Conservation (phyloP, 257 asterid genomes). For the Phtheirospermum japonicum region DNA sequence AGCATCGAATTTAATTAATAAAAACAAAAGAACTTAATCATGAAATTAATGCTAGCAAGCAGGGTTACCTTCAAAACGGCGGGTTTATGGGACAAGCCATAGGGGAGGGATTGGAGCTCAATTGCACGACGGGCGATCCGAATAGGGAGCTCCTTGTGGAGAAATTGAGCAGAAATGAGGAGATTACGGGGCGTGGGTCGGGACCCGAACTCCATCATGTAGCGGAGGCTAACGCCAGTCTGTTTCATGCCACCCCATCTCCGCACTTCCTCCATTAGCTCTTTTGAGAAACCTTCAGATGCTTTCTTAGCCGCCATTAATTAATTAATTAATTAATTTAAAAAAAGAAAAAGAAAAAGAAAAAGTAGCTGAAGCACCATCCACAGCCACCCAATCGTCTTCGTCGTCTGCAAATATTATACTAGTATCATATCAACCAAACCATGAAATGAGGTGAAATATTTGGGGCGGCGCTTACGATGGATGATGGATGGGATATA, state of each 20-base stretch:
- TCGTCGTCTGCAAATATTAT: neutral
- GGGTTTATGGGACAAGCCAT: slow-evolving; percentile 69
- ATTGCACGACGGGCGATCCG: slow-evolving; percentile 88
- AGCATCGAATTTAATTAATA: too few relatives aligned
- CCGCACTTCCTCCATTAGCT: slow-evolving; percentile 58
- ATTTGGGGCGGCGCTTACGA: neutral
- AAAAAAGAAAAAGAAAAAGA: too few relatives aligned
- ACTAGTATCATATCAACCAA: too few relatives aligned
- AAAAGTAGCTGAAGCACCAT: too few relatives aligned
- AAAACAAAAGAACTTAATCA: too few relatives aligned
- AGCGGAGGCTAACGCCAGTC: slow-evolving; percentile 81
- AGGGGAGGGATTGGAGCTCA: slow-evolving; percentile 81
- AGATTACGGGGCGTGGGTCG: slow-evolving; percentile 62
- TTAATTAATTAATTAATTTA: too few relatives aligned
- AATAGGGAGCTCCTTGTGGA: slow-evolving; percentile 80
- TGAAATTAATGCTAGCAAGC: too few relatives aligned
- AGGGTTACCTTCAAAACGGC: slow-evolving; percentile 61
- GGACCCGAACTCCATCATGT: slow-evolving; percentile 93
- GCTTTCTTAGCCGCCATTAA: slow-evolving; percentile 79
- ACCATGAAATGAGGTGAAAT: too few relatives aligned
- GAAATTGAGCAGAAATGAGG: slow-evolving; percentile 78
- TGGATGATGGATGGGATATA: neutral
- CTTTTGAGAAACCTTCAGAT: slow-evolving; percentile 46
- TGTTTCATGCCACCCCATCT: slow-evolving; percentile 80
- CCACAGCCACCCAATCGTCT: neutral